Evolutionary conservation across 2,329 filamentous ascomycete species (phyloP).

Genomic region (Talaromyces verruculosus): DNA sequence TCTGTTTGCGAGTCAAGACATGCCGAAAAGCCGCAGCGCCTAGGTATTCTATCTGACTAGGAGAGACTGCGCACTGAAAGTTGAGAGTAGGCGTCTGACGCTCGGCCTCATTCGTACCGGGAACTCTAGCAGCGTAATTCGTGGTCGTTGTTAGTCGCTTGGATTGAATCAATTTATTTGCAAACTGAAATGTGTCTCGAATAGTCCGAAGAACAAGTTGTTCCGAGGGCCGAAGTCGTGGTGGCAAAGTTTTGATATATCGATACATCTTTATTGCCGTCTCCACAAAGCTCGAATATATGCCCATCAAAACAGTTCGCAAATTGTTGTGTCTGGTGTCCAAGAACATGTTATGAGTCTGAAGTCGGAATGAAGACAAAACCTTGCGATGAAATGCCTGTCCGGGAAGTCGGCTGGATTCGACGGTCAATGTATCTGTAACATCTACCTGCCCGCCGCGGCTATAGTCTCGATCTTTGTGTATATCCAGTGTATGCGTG

Average conservation of each 20-base stretch:
- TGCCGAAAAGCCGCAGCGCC: slow-evolving; percentile 67
- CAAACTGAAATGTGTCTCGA: slow-evolving; percentile 63
- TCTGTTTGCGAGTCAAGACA: slow-evolving; percentile 71
- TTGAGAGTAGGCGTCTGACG: slow-evolving; percentile 23
- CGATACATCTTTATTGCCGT: slow-evolving; percentile 71
- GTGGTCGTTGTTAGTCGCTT: slow-evolving; percentile 37
- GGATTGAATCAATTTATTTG: slow-evolving; percentile 63
- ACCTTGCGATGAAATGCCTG: slow-evolving; percentile 78
- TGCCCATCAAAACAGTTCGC: slow-evolving; percentile 67
- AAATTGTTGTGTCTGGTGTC: slow-evolving; percentile 69
- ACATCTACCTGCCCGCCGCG: slow-evolving; percentile 57
- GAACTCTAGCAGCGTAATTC: neutral
- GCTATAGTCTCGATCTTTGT: slow-evolving; percentile 62
- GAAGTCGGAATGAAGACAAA: slow-evolving; percentile 73
- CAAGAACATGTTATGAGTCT: slow-evolving; percentile 62
- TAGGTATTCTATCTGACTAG: slow-evolving; percentile 62
- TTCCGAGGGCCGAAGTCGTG: slow-evolving; percentile 53
- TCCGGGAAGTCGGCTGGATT: slow-evolving; percentile 70
- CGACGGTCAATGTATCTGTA: slow-evolving; percentile 74
- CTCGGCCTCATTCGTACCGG: too few species aligned
- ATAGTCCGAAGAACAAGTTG: slow-evolving; percentile 66
- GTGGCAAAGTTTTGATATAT: slow-evolving; percentile 61
- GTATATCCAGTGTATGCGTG: slow-evolving; percentile 70
- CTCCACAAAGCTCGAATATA: slow-evolving; percentile 73
- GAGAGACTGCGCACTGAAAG: slow-evolving; percentile 60